Percentiles rank a stretch among this genome's conserved stretches.
Conservation (phyloP, 495 filamentous ascomycete species). For the Penicillium atrosanguineum region DNA sequence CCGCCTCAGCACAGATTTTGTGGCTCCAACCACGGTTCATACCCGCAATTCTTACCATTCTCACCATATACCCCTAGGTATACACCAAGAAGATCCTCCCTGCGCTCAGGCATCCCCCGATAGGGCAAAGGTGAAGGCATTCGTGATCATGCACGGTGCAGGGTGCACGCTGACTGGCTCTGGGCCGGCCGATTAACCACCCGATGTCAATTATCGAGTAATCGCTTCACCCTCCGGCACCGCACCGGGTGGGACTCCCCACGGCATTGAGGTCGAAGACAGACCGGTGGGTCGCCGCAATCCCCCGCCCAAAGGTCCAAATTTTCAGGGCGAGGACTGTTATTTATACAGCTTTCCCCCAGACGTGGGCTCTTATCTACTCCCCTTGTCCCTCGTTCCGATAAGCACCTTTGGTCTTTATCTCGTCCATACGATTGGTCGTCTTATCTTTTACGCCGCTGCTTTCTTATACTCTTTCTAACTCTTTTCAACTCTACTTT, state of each 20-base stretch:
- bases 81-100: not conserved
- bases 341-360: slow-evolving; percentile 27
- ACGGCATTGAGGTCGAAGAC: slow-evolving; percentile 2
- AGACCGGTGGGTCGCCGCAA: slow-evolving; percentile 6
- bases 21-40: slow-evolving; percentile 8
- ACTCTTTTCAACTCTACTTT: not conserved
- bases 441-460: slow-evolving; percentile 10
- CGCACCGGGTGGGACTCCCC: slow-evolving; percentile 10
- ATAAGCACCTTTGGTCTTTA: slow-evolving; percentile 7
- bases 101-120: slow-evolving; percentile 11
- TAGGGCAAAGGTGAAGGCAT: slow-evolving; percentile 22
- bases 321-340: slow-evolving; percentile 6
- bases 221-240: slow-evolving; percentile 17
- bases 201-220: slow-evolving; percentile 23
- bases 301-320: slow-evolving; percentile 3
- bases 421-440: slow-evolving; percentile 5
- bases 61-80: not conserved
- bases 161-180: slow-evolving; percentile 8
- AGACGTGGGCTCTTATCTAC: slow-evolving; percentile 18
- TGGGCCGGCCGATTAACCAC: slow-evolving; percentile 10
- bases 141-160: slow-evolving; percentile 8
- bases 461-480: not conserved
- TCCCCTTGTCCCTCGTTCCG: slow-evolving; percentile 1
- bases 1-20: not conserved
- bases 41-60: not conserved